Evolutionary conservation across 495 filamentous ascomycete species (phyloP), one percentile per base, ranked within the genome.

Genomic region (Usnea hakonensis): DNA sequence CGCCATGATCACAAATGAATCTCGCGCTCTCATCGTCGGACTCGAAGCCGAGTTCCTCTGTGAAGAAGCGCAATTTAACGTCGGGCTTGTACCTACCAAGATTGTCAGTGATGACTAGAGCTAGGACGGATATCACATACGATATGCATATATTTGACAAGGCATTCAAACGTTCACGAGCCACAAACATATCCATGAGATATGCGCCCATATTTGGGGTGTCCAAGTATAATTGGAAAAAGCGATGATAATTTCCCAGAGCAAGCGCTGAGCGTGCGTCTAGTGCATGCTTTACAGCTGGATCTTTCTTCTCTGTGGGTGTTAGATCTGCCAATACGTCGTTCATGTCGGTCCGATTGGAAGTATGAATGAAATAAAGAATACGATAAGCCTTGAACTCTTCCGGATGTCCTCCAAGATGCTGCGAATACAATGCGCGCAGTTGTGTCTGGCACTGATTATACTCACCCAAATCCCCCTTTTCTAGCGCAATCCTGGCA

Each of bases 331-430:
- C 91, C 76, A 99, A 81, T 64, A 91, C 84, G 80, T 96, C 90
- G 80, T 96, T 97, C 85, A 99, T 89, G 77, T 91, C 94, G 74
- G 90, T 91, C 79, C 90, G 90, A 79, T 97, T 99, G 79, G 90
- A 90, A 68, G 95, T 97, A 77, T 99, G 90, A 79, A 99, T 90
- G 81, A 94, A 95, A 85, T 99, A 99, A 73, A 99, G 85, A 76
- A 99, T 97, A 84, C 95, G 95, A 85, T 99, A 99, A 63, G 93
- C 95, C 83, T 92, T 90, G 78, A 99, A 99, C 75, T 99, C 94
- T 72, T 87, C 87, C 60, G 91, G 84, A 77, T 95, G 90, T 63
- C 95, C 95, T 71, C 89, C 90, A 64, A 96, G 78, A 65, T 89
- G 86, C 75, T 89, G 83, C 72, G 81, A 81, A 74, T 99, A 97